Percentiles rank a stretch among this genome's conserved stretches.
Conservation (phyloP, 495 filamentous ascomycete genomes). For the Wilcoxina mikolae region DNA sequence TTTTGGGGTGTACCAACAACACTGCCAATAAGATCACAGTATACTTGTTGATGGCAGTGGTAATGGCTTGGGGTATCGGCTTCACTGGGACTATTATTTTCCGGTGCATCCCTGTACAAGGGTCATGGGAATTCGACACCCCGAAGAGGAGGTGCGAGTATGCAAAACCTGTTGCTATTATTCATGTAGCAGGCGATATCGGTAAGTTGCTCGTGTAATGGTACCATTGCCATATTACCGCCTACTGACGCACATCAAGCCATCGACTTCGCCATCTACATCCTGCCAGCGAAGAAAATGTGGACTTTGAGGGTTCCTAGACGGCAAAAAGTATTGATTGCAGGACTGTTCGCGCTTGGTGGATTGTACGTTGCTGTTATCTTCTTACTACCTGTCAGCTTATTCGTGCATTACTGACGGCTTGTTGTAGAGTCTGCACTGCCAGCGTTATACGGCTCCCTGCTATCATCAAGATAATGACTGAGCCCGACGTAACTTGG, state of each 20-base stretch:
- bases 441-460: constrained; percentile 14
- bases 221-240: too few relatives aligned
- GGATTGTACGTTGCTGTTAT: constrained; percentile 9
- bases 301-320: constrained; percentile 21
- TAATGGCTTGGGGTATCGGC: constrained; percentile 14
- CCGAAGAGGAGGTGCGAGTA: background rate
- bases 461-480: constrained; percentile 14
- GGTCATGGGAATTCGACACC: constrained; percentile 10
- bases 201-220: too few relatives aligned
- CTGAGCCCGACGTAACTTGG: constrained; percentile 12
- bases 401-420: background rate
- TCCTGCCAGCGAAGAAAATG: constrained; percentile 28
- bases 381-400: background rate
- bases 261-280: constrained; percentile 32
- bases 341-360: constrained; percentile 26
- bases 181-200: background rate
- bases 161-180: background rate
- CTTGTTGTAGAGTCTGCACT: constrained; percentile 12
- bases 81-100: constrained; percentile 16
- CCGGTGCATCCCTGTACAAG: constrained; percentile 17
- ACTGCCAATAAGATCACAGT: constrained; percentile 5
- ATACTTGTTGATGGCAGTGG: constrained; percentile 11
- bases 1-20: constrained; percentile 8
- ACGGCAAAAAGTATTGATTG: constrained; percentile 23
- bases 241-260: too few relatives aligned